Percentiles rank a stretch among this genome's conserved stretches.
phyloP scores from a whole-genome alignment of 768 basidiomycete genomes.

The Kwoniella bestiolae region DNA sequence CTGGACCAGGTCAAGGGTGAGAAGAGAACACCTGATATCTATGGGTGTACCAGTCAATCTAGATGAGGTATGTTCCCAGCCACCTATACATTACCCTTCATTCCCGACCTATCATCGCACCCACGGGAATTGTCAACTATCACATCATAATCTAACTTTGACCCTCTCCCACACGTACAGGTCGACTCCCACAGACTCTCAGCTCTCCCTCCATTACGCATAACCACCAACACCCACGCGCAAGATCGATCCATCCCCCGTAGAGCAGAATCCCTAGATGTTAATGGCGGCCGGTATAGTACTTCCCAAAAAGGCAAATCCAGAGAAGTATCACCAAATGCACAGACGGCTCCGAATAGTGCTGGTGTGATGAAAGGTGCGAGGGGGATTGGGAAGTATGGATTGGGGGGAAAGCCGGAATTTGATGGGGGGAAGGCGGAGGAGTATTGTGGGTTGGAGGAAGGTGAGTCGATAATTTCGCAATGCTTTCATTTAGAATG shows the following conservation, averaged over 20 bases:
- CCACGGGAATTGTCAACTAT: not conserved
- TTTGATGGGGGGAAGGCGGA: conserved; percentile 71
- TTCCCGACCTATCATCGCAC: conserved; percentile 38
- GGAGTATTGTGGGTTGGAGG: conserved; percentile 68
- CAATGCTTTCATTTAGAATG: not conserved
- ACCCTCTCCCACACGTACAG: conserved; percentile 27
- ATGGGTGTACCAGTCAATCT: conserved; percentile 93
- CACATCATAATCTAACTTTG: not conserved
- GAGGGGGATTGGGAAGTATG: conserved; percentile 49
- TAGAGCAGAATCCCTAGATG: conserved; percentile 23
- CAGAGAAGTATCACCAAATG: conserved; percentile 59
- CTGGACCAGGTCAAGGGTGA: conserved; percentile 90
- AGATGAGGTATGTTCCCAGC: conserved; percentile 69
- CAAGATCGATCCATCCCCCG: conserved; percentile 37
- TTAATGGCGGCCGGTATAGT: conserved; percentile 19
- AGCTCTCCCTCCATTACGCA: conserved; percentile 74
- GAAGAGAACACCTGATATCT: conserved; percentile 85
- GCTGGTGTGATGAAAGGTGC: conserved; percentile 11
- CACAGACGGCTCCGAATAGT: conserved; percentile 50
- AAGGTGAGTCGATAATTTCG: conserved; percentile 62
- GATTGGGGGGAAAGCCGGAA: conserved; percentile 76
- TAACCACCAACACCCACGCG: conserved; percentile 66
- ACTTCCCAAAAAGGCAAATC: conserved; percentile 59
- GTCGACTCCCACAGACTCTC: conserved; percentile 52
- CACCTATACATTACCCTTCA: conserved; percentile 53